phyloP scores from a whole-genome alignment of 768 basidiomycete genomes.

The Mycena filopes region DNA sequence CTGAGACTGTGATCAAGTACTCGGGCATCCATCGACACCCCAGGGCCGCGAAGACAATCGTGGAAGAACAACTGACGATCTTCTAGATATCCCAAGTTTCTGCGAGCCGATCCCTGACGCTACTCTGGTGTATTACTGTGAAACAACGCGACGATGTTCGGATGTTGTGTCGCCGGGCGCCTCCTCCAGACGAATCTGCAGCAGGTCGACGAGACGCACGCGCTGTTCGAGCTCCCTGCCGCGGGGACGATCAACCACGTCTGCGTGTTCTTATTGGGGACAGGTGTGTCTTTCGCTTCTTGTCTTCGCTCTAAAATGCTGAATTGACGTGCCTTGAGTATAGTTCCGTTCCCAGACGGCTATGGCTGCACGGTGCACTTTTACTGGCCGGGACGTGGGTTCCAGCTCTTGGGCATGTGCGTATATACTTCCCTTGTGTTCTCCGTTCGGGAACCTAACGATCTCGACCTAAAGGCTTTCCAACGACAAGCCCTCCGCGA shows the following conservation, averaged over 20 bases:
- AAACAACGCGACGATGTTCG: conserved; percentile 64
- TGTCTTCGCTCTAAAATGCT: conserved; percentile 1
- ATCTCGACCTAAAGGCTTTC: conserved; percentile 70
- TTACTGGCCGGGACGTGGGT: conserved; percentile 88
- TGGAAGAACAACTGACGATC: too few species aligned
- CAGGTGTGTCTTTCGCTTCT: conserved; percentile 55
- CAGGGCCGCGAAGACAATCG: too few species aligned
- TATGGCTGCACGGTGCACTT: conserved; percentile 89
- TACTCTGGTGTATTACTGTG: too few species aligned
- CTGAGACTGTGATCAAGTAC: too few species aligned
- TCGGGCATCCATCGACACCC: too few species aligned
- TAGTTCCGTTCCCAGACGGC: conserved; percentile 84
- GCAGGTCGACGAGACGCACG: conserved; percentile 87
- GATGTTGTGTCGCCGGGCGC: conserved; percentile 82
- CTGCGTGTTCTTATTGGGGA: conserved; percentile 85
- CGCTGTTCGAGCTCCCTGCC: conserved; percentile 76
- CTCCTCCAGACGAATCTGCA: conserved; percentile 82
- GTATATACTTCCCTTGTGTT: conserved; percentile 42
- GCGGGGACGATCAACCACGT: conserved; percentile 86
- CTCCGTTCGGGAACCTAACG: background rate
- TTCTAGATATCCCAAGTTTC: too few species aligned
- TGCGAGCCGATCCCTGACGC: too few species aligned
- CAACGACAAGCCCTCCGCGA: conserved; percentile 90
- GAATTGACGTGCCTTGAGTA: background rate
- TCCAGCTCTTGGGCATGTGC: conserved; percentile 87